Base-by-base conservation (phyloP, 768 basidiomycete genomes). In the Rickenella mellea region DNA sequence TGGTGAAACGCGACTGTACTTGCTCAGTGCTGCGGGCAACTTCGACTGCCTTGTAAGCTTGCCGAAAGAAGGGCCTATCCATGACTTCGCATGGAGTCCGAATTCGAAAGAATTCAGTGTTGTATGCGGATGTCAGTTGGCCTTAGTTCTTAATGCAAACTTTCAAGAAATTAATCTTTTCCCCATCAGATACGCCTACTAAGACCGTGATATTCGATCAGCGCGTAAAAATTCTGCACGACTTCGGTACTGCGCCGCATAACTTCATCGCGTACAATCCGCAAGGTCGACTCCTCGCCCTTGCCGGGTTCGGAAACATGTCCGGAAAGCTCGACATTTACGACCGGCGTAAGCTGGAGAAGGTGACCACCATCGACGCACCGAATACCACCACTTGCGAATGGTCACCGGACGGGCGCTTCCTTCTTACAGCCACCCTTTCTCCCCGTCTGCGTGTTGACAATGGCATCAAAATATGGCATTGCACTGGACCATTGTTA, bases 61-160 rank as follows among this genome's bases (percentile, higher is more conserved):
- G 52, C 92, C 96, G 65, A 97, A 96, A 67, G 94, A 98, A 47
- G 96, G 96, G 1, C 92, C 92, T 1, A 90, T 99, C 48, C 92
- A 96, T 54, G 96, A 98, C 58, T 96, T 94, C 47, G 65, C 78
- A 12, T 99, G 96, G 96, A 91, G 82, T 50, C 91, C 96, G 6
- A 92, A 90, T 52, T 90, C 89, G 39, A 90, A 93, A 62, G 96
- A 99, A 62, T 99, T 99, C 57, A 82, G 80, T 36, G 92, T 97
- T 27, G 84, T 91, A 21, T 98, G 97, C 56, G 94, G 96, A 54
- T 99, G 92, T 94, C 52, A 60, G 91, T 74, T 3, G 20, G n/a
- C n/a, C n/a, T n/a, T n/a, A n/a, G n/a, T n/a, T n/a, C n/a, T n/a
- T n/a, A 26, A 40, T 39, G 30, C 6, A 6, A 7, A 14, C 10